Evolutionary conservation across 169 alveolate species (phyloP).

Genomic region (Ichthyophthirius multifiliis): DNA sequence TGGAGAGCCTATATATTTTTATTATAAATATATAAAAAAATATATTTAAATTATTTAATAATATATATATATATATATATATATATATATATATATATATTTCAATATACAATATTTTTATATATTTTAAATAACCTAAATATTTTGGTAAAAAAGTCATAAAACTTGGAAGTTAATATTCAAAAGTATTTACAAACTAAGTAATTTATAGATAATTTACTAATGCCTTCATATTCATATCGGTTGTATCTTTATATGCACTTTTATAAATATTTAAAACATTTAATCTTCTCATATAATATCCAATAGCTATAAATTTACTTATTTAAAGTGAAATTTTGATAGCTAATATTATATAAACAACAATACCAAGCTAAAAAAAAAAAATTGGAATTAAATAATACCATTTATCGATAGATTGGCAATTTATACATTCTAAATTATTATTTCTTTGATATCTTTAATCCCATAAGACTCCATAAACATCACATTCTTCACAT

Average conservation of each 20-base stretch:
- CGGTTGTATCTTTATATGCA: not conserved
- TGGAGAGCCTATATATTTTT: not conserved
- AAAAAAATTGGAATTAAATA: not conserved
- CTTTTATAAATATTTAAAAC: not conserved
- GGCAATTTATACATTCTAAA: not conserved
- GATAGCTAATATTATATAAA: not conserved
- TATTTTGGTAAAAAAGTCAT: not conserved
- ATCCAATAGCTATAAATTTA: not conserved
- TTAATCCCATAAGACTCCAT: not conserved
- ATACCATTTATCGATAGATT: not conserved
- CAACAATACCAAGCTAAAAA: not conserved
- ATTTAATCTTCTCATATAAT: not conserved
- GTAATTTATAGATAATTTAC: not conserved
- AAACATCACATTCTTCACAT: not conserved
- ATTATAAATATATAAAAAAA: not conserved
- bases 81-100: too few relatives aligned
- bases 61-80: too few relatives aligned
- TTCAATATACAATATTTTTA: not conserved
- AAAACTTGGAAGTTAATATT: not conserved
- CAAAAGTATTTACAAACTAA: not conserved
- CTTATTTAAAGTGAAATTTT: not conserved
- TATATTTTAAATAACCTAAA: not conserved
- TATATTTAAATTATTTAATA: not conserved
- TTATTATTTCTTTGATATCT: not conserved
- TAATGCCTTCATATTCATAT: conserved; percentile 6